Conservation (phyloP, 73 alveolate genomes). For the Tetrahymena elliotti region DNA sequence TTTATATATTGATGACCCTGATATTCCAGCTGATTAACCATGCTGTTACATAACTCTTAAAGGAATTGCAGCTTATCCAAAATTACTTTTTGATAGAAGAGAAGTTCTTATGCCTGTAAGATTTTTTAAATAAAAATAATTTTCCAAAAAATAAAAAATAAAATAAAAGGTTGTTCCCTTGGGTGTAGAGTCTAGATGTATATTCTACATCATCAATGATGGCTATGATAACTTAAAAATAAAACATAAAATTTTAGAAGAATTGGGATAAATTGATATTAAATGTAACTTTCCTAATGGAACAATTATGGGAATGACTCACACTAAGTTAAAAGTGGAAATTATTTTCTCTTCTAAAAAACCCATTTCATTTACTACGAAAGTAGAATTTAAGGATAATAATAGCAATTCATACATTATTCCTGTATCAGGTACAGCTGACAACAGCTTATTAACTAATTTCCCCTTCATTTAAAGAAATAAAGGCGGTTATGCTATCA, state of each 20-base stretch:
- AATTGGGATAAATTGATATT: constrained; percentile 65
- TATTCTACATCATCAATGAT: constrained; percentile 85
- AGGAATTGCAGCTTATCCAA: constrained; percentile 97
- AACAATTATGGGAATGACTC: constrained; percentile 68
- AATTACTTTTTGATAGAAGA: constrained; percentile 90
- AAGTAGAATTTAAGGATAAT: constrained; percentile 88
- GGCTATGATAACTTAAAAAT: constrained; percentile 95
- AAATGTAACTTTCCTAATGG: constrained; percentile 81
- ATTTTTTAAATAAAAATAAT: background rate
- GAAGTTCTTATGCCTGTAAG: constrained; percentile 88
- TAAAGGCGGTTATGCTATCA: constrained; percentile 51
- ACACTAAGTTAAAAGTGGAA: constrained; percentile 79
- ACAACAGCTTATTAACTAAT: constrained; percentile 84
- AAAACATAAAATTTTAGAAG: constrained; percentile 75
- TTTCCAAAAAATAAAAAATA: background rate
- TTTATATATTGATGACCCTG: constrained; percentile 67
- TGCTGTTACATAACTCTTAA: constrained; percentile 72
- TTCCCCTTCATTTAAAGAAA: constrained; percentile 81
- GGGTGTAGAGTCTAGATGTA: constrained; percentile 79
- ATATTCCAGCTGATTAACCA: constrained; percentile 54
- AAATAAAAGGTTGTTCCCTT: constrained; percentile 64
- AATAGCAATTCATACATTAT: constrained; percentile 84
- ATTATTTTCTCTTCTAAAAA: constrained; percentile 77
- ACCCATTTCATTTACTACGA: constrained; percentile 95
- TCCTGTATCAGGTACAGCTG: constrained; percentile 93